Evolutionary conservation across 2,329 filamentous ascomycete genomes (phyloP).

Genomic region (Aspergillus quadrilineatus): DNA sequence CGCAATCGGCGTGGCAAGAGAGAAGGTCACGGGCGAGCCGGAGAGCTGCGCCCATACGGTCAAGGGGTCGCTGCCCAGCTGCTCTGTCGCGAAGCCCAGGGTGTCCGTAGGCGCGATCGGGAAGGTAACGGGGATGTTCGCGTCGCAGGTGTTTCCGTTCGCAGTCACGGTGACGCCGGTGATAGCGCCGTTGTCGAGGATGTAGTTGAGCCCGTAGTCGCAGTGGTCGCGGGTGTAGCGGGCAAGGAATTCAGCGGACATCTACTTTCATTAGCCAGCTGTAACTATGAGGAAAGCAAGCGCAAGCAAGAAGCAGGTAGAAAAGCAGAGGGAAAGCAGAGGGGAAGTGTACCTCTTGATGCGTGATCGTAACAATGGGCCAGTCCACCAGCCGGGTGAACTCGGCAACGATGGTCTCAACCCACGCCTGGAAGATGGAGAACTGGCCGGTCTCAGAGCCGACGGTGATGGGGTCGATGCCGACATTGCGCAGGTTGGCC

Average conservation of each 20-base stretch:
- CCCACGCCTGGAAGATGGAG: conserved; percentile 59
- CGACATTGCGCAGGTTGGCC: conserved; percentile 57
- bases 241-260: conserved; percentile 52
- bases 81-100: conserved; percentile 49
- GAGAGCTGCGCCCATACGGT: conserved; percentile 52
- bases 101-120: conserved; percentile 46
- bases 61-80: conserved; percentile 55
- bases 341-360: conserved; percentile 49
- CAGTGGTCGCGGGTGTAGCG: conserved; percentile 57
- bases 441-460: conserved; percentile 49
- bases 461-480: conserved; percentile 49
- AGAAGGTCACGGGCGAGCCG: conserved; percentile 48
- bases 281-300: no score
- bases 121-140: conserved; percentile 56
- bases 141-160: conserved; percentile 51
- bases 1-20: conserved; percentile 39
- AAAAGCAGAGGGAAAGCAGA: no score
- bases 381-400: conserved; percentile 54
- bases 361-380: conserved; percentile 57
- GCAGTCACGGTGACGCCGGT: conserved; percentile 53
- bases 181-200: conserved; percentile 47
- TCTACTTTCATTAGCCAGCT: conserved; percentile 20
- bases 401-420: conserved; percentile 55
- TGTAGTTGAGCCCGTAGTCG: conserved; percentile 50
- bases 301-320: neutral